A percentile compares a stretch with the other conserved stretches of the same genome.
phyloP scores from a whole-genome alignment of 1,139 yeast genomes.

The Suhomyces bokatorum region DNA sequence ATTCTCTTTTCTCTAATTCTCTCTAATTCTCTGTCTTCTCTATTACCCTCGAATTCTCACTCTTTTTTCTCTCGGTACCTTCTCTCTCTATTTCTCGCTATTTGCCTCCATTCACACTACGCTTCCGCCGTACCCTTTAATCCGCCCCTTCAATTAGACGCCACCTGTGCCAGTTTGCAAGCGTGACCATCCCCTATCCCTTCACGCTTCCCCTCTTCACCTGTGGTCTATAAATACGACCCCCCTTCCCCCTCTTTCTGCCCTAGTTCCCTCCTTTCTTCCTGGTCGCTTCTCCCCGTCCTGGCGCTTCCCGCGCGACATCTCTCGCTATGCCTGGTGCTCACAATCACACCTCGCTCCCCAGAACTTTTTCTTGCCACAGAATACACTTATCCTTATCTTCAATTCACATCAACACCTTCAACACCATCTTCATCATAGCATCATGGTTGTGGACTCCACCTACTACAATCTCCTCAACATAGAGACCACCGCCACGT shows the following conservation, averaged over 20 bases:
- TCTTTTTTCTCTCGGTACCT: background rate
- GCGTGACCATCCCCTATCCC: too few species aligned
- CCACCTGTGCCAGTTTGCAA: too few species aligned
- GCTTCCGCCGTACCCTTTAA: background rate
- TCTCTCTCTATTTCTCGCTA: background rate
- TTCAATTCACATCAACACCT: background rate
- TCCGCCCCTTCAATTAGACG: background rate
- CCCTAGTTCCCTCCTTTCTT: background rate
- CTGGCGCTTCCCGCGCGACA: background rate
- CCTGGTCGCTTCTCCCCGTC: background rate
- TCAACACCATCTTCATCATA: slow-evolving; percentile 31
- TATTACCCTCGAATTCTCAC: too few species aligned
- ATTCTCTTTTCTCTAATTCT: too few species aligned
- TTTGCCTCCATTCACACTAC: too few species aligned
- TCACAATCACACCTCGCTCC: slow-evolving; percentile 2
- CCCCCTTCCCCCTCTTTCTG: background rate
- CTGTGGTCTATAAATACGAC: background rate
- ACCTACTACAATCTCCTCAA: slow-evolving; percentile 81
- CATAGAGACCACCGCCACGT: slow-evolving; percentile 68
- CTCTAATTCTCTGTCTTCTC: too few species aligned
- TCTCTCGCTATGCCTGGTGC: too few species aligned
- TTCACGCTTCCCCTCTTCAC: background rate
- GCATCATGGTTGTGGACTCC: slow-evolving; percentile 85
- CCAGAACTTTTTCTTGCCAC: slow-evolving; percentile 2
- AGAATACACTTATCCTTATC: background rate